A percentile compares a stretch with the other conserved stretches of the same genome.
Conservation (phyloP, 768 basidiomycete genomes). For the Aureoboletus auriporus region DNA sequence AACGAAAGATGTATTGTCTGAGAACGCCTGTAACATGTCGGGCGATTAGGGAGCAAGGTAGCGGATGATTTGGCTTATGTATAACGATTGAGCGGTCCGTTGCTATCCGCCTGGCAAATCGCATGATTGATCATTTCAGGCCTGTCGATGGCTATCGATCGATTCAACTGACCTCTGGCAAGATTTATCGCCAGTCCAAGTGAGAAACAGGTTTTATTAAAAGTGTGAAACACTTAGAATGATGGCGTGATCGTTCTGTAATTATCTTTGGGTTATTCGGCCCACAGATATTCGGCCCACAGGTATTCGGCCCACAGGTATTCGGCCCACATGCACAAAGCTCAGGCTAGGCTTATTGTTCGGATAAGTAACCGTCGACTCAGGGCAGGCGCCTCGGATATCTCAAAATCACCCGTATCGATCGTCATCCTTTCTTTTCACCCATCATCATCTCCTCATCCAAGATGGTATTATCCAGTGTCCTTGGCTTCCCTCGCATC, state of each 20-base stretch:
- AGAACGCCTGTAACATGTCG: constrained; percentile 41
- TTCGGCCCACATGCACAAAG: constrained; percentile 11
- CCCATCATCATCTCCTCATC: constrained; percentile 9
- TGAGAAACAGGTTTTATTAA: background rate
- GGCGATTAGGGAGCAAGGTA: too few species aligned
- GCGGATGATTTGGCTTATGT: too few species aligned
- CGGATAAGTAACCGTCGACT: constrained; percentile 20
- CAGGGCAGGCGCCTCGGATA: constrained; percentile 30
- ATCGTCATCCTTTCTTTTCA: constrained; percentile 12
- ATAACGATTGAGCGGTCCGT: too few species aligned
- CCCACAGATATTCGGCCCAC: background rate
- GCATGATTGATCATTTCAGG: too few species aligned
- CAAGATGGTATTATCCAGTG: constrained; percentile 74
- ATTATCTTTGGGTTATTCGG: too few species aligned
- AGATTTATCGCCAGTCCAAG: too few species aligned
- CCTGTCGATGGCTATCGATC: too few species aligned
- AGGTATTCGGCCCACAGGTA: constrained; percentile 4
- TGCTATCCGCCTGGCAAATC: too few species aligned
- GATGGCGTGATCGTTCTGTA: too few species aligned
- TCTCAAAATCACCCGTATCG: constrained; percentile 26
- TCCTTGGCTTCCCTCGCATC: constrained; percentile 92
- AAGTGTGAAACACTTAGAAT: background rate
- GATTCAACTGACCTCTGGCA: too few species aligned
- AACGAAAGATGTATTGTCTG: constrained; percentile 75
- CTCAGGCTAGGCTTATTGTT: constrained; percentile 17